Percentiles rank a stretch among this genome's conserved stretches.
Evolutionary conservation across 2,329 filamentous ascomycete genomes (phyloP).

Genomic region (Hansfordia pulvinata): DNA sequence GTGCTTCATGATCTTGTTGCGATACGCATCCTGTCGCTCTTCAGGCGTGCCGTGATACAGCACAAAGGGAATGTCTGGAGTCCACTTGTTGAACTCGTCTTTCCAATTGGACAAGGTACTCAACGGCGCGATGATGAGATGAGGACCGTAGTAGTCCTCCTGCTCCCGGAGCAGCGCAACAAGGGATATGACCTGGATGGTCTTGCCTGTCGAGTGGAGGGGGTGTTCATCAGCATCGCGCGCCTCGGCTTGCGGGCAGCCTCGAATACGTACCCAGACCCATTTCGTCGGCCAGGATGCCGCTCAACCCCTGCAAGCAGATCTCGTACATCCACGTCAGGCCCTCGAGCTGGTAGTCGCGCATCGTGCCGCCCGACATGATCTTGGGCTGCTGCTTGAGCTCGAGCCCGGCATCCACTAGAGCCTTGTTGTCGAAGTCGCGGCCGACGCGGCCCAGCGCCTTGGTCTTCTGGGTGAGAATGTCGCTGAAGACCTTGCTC

Average conservation of each 20-base stretch:
- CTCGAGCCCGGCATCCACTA: conserved; percentile 53
- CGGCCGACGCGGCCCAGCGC: conserved; percentile 48
- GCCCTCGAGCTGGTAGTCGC: conserved; percentile 87
- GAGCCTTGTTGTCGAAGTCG: conserved; percentile 41
- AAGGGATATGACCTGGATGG: conserved; percentile 78
- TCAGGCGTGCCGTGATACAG: conserved; percentile 80
- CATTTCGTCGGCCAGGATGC: conserved; percentile 91
- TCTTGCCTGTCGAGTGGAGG: conserved; percentile 61
- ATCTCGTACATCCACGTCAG: conserved; percentile 91
- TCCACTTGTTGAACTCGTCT: conserved; percentile 84
- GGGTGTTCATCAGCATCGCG: conserved; percentile 2
- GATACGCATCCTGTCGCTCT: conserved; percentile 64
- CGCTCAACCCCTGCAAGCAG: conserved; percentile 68
- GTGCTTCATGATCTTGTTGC: conserved; percentile 54
- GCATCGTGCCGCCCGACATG: conserved; percentile 79
- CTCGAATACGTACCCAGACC: conserved; percentile 43
- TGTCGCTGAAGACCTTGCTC: conserved; percentile 46
- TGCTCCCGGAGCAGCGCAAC: conserved; percentile 81
- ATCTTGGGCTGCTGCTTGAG: conserved; percentile 79
- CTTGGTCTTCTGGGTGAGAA: conserved; percentile 49
- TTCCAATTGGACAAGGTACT: conserved; percentile 95
- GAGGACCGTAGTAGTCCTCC: conserved; percentile 70
- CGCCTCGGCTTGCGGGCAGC: not conserved
- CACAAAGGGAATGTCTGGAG: conserved; percentile 73
- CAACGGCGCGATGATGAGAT: conserved; percentile 78